Evolutionary conservation across 2,329 filamentous ascomycete genomes (phyloP), one percentile per base, ranked within the genome.

Genomic region (Gyromitra esculenta): DNA sequence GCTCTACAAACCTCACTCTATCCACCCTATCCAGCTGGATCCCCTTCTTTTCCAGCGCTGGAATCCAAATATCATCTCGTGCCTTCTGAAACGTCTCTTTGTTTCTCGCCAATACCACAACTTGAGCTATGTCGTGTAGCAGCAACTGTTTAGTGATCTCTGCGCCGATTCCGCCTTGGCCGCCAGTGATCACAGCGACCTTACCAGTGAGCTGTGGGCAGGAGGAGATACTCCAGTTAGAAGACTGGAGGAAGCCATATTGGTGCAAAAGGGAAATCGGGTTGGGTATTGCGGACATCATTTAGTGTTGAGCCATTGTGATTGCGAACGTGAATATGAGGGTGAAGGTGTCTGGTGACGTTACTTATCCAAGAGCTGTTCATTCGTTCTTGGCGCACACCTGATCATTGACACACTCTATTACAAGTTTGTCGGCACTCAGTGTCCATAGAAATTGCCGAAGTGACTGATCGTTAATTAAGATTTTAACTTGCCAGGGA

Each of bases 101-200:
- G 18, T 39, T 68, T 41, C 50, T 54, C 35, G 64, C 48, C 15
- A 68, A 21, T 11, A 54, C 50, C 9, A 54, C 50, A 54, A 54
- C 50, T 54, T 54, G 50, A 8, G 48, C 43, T 21, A 76, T 76
- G 25, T 76, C 74, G 11, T 74, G 62, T 8, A 76, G 62, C n/a
- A 76, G 56, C 8, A 76, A 56, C 45, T 76, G 74, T 15, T 65
- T 74, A 1, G 60, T 43, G 8, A 76, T 74, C 31, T 76, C 74
- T 5, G 56, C 62, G 7, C 74, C 74, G 25, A 74, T 74, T 13
- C 74, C 74, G 37, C 56, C 52, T 13, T 52, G 43, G 8, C 74
- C 74, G 13, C 75, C 71, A 15, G 75, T 77, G 8, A 77, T 69
- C 13, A 77, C 18, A 9, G 71, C 70, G 15, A 64, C 59, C 25